Evolutionary conservation across 345 rosid species (phyloP), one percentile per base, ranked within the genome.

Genomic region (Bruguiera parviflora): DNA sequence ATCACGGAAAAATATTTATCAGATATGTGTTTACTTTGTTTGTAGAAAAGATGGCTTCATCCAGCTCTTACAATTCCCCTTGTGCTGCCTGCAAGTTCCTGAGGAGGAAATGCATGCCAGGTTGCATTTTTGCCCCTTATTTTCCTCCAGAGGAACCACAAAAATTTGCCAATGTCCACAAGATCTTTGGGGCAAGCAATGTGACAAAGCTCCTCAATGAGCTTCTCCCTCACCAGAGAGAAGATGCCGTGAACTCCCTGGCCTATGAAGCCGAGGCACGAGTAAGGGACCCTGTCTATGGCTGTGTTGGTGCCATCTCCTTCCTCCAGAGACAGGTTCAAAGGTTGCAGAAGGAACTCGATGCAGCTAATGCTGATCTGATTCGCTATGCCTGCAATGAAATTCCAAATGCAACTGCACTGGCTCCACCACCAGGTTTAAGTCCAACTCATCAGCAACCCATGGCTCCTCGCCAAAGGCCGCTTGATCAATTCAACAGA

Each of bases 61-160:
- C 91, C 61, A 89, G 88, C 84, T 83, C 98, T 33, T 91, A 91
- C 93, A 92, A 87, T 82, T 87, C 96, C 53, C 98, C 98, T 58
- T 92, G 98, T 70, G 98, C 98, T 57, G 98, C 97, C 64, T 92
- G 98, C 93, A 92, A 92, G 79, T 87, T 88, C 79, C 75, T 92
- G 74, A 83, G 97, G 73, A 84, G 98, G 78, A 92, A 90, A 77
- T 92, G 98, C 80, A 77, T 88, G 89, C 90, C 96, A 1, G 96
- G 88, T 13, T 92, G 98, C 90, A 84, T 90, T 21, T 92, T 92
- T 59, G 89, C 98, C 20, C 98, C 98, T 25, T 90, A 92, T 70
- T 92, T 92, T 65, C 98, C 98, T 33, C 92, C 98, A n/a, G 98
- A 92, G 79, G 98, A 92, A 79, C 96, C 98, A 49, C 96, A 92